Conservation (phyloP, 148 eudicot genomes). For the Camellia lanceoleosa region DNA sequence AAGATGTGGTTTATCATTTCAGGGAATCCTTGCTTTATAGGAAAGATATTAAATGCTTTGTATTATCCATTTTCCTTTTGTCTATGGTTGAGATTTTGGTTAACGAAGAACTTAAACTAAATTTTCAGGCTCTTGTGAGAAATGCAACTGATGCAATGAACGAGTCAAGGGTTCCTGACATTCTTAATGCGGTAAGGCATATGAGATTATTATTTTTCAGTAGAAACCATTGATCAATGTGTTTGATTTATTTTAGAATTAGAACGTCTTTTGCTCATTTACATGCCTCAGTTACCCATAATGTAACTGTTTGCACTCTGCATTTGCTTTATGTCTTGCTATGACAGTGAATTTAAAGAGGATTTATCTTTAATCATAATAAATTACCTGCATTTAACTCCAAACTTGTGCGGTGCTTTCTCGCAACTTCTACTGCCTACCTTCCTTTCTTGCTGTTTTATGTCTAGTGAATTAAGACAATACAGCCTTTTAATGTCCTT, state of each 20-base stretch:
- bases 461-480: not conserved
- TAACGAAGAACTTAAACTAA: not conserved
- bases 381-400: not conserved
- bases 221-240: not conserved
- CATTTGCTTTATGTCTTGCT: not conserved
- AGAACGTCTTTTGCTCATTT: not conserved
- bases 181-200: slow-evolving; percentile 41
- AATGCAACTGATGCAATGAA: slow-evolving; percentile 65
- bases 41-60: not conserved
- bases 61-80: not conserved
- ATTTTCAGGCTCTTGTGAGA: slow-evolving; percentile 47
- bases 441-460: not conserved
- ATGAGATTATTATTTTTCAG: not conserved
- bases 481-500: not conserved
- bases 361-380: not conserved
- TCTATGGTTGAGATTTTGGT: not conserved
- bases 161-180: slow-evolving; percentile 61
- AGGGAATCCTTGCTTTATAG: not conserved
- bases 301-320: not conserved
- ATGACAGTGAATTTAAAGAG: not conserved
- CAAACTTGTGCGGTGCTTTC: too few relatives aligned
- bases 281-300: not conserved
- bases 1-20: not conserved
- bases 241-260: not conserved
- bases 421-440: too few relatives aligned